Evolutionary conservation across 306 rosid genomes (phyloP), one percentile per base, ranked within the genome.

Genomic region (cucumber (Cucumis sativus)): DNA sequence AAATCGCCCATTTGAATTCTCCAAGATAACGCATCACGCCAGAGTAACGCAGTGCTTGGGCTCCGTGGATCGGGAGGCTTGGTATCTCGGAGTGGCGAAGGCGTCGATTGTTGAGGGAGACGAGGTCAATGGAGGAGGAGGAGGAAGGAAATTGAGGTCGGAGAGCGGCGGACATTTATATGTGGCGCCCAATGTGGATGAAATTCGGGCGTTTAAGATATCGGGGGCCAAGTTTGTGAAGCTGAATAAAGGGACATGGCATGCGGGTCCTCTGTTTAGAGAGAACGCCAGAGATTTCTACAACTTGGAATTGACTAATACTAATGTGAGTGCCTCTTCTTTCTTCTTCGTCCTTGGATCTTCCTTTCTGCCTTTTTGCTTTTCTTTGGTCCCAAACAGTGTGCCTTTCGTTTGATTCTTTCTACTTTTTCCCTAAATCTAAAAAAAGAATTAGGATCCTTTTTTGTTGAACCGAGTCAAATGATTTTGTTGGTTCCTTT

Each of bases 21-120:
- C 91, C 1, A 62, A 1, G 3, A 92, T 95, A 30, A 87, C 98
- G 33, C 97, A 95, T 85, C 98, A 95, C 60, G 92, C 96, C 5
- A 84, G 80, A 4, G 98, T 92, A 81, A 95, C 97, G 56, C 97
- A 95, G 75, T 95, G 97, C 85, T 95, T 95, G 10, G 97, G 97
- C 8, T 89, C 97, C 5, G 52, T 90, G 52, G 92, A 97, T 28
- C 91, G 97, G 21, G 83, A 85, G 70, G 86, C 23, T 52, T 95
- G 97, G 98, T 95, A 92, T 61, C 91, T 95, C 20, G 98, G 96
- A 69, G 88, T 95, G 41, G 97, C 98, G 6, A 90, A 88, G 82
- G 84, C 97, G 41, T 89, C 97, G 30, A 74, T 92, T 74, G 86
- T 88, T 80, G 88, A 82, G 10, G 79, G 5, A 13, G 54, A 13